Conservation (phyloP, 2,329 filamentous ascomycete species). For the Emergomyces orientalis region DNA sequence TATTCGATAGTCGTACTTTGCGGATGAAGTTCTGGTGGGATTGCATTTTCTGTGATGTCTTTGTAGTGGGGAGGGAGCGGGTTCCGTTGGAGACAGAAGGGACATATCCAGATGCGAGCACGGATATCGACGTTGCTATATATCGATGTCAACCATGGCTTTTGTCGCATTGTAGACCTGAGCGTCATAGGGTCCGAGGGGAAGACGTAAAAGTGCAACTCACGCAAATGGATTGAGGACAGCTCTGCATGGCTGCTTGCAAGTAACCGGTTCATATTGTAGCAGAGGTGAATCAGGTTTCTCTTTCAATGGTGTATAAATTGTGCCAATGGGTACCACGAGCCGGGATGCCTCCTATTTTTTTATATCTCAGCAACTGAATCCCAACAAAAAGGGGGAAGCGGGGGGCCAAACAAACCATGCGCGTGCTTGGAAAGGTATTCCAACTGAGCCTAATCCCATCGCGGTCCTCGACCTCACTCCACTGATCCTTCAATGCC, state of each 20-base stretch:
- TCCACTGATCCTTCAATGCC: constrained; percentile 89
- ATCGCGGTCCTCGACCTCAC: constrained; percentile 91
- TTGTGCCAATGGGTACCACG: constrained; percentile 88
- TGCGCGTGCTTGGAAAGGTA: constrained; percentile 93
- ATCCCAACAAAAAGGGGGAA: constrained; percentile 6
- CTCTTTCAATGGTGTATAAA: constrained; percentile 94
- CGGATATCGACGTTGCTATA: constrained; percentile 55
- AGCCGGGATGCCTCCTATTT: constrained; percentile 80
- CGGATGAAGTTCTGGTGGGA: constrained; percentile 57
- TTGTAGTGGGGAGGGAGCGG: constrained; percentile 58
- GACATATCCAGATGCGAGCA: constrained; percentile 59
- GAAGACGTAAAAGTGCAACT: constrained; percentile 21
- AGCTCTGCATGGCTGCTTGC: constrained; percentile 90
- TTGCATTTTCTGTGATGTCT: constrained; percentile 57
- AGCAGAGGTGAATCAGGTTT: constrained; percentile 72
- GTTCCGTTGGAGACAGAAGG: constrained; percentile 59
- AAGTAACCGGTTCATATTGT: constrained; percentile 92
- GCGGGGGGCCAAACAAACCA: constrained; percentile 50
- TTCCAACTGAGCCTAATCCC: constrained; percentile 97
- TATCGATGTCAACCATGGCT: constrained; percentile 20
- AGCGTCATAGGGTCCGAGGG: not conserved
- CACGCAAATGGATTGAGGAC: constrained; percentile 97
- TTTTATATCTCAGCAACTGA: constrained; percentile 24
- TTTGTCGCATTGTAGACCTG: not conserved
- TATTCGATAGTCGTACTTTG: constrained; percentile 59